phyloP scores from a whole-genome alignment of 2,329 filamentous ascomycete genomes.

The Neodidymelliopsis sp. region DNA sequence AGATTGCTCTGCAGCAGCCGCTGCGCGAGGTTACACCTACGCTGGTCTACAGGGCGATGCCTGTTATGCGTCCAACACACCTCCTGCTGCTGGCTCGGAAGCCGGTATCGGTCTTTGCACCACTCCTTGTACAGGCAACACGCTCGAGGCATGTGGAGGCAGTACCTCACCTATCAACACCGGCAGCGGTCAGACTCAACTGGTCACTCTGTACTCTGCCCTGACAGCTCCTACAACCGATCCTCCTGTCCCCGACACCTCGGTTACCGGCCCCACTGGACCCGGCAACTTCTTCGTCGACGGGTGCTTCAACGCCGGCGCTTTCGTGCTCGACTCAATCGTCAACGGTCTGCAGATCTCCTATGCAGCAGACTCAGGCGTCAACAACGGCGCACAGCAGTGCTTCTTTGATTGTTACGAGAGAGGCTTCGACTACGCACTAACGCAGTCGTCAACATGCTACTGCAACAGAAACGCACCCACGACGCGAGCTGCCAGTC shows the following conservation, averaged over 20 bases:
- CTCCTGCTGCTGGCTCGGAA: background rate
- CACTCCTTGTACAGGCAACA: background rate
- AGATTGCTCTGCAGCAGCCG: background rate
- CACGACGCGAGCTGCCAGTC: background rate
- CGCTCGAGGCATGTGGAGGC: constrained; percentile 1
- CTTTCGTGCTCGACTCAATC: background rate
- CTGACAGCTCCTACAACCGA: background rate
- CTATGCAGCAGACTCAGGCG: background rate
- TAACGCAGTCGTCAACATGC: background rate
- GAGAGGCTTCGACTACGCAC: background rate
- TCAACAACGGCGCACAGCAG: background rate
- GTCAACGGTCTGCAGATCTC: background rate
- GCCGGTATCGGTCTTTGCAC: constrained; percentile 6
- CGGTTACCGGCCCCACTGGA: background rate
- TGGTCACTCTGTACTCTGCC: background rate
- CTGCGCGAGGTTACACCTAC: background rate
- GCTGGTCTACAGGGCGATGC: background rate
- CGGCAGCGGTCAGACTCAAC: background rate
- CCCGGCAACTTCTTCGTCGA: background rate
- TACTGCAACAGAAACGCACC: constrained; percentile 2
- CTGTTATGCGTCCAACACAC: background rate
- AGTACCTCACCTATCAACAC: background rate
- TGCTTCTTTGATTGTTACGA: background rate
- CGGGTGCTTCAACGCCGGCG: background rate
- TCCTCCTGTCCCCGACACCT: background rate